These are phyloP conservation scores for Boletus speciosus DNA, from an alignment of 768 basidiomycete genomes.

Conservation along the genomic window DNA sequence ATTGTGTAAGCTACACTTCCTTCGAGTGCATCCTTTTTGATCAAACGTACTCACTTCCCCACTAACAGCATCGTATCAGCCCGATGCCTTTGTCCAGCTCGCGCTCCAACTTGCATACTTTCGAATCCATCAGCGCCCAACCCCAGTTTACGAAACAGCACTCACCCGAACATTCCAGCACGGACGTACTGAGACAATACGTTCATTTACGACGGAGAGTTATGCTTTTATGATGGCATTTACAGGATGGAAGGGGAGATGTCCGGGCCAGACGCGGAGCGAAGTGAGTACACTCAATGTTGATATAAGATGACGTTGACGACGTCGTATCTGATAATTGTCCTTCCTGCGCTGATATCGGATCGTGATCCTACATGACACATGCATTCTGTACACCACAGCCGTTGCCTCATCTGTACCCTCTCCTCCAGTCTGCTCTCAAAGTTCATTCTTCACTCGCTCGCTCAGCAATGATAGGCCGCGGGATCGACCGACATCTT, in stretches of 20 bases:
- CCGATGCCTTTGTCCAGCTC: slow-evolving; percentile 91
- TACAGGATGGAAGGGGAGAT: slow-evolving; percentile 16
- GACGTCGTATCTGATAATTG: background rate
- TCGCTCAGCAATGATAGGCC: slow-evolving; percentile 73
- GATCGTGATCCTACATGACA: background rate
- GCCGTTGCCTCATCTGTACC: slow-evolving; percentile 32
- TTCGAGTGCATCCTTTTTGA: background rate
- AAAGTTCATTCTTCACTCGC: slow-evolving; percentile 68
- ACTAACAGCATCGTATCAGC: slow-evolving; percentile 46
- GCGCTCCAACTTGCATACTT: slow-evolving; percentile 91
- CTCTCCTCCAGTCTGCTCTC: slow-evolving; percentile 64
- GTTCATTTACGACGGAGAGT: slow-evolving; percentile 69
- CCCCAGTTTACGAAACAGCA: slow-evolving; percentile 91
- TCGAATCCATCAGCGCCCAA: slow-evolving; percentile 67
- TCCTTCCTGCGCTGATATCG: background rate
- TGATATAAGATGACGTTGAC: background rate
- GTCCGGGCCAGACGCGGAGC: background rate
- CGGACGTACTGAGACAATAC: slow-evolving; percentile 88
- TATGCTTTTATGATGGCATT: slow-evolving; percentile 47
- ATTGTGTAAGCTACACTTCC: slow-evolving; percentile 48
- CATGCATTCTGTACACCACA: background rate
- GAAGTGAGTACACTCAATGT: slow-evolving; percentile 10
- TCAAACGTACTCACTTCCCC: background rate
- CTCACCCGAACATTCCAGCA: slow-evolving; percentile 83
- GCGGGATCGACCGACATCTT: slow-evolving; percentile 89